Evolutionary conservation across 768 basidiomycete species (phyloP).

Genomic region (Steccherinum ochraceum): DNA sequence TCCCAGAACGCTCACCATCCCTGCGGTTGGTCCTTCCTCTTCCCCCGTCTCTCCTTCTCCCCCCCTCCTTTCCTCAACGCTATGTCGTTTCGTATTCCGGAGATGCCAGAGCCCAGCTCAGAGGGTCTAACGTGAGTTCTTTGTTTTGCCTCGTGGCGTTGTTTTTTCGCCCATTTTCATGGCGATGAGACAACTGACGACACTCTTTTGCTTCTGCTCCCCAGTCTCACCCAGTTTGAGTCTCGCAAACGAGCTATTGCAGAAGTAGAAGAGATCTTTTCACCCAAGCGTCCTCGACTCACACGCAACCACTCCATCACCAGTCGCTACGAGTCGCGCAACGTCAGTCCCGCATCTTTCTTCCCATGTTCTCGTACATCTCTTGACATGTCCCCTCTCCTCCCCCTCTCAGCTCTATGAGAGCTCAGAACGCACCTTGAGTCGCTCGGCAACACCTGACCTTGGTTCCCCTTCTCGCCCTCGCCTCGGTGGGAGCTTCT

Average conservation of each 20-base stretch:
- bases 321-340: background rate
- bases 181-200: background rate
- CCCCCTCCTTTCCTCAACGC: background rate
- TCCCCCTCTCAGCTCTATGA: background rate
- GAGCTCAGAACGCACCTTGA: background rate
- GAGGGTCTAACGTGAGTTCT: background rate
- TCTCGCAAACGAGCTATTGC: background rate
- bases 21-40: slow-evolving; percentile 25
- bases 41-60: background rate
- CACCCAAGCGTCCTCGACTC: background rate
- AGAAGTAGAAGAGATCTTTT: background rate
- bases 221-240: background rate
- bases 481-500: background rate
- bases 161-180: background rate
- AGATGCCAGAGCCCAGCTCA: background rate
- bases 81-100: background rate
- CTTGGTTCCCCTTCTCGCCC: background rate
- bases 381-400: background rate
- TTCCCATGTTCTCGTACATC: too few relatives aligned
- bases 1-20: too few relatives aligned
- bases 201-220: background rate
- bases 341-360: background rate
- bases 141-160: background rate
- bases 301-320: background rate
- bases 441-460: background rate